Evolutionary conservation across 139 green algal species (phyloP).

Genomic region (Chlorella sp.): DNA sequence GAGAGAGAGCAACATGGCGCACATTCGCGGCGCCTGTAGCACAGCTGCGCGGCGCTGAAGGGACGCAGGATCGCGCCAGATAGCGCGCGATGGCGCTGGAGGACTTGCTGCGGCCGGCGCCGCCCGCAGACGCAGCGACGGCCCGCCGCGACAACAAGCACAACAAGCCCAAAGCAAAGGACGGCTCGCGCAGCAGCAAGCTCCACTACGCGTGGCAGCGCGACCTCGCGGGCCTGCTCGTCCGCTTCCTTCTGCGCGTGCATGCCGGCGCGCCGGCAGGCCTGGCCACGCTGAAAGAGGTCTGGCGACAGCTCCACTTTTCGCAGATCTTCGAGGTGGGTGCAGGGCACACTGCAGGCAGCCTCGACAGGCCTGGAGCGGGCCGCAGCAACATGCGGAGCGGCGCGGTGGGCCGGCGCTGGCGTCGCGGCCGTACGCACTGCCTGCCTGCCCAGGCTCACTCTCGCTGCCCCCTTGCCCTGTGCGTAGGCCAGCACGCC

Average conservation of each 20-base stretch:
- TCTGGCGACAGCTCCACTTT: constrained; percentile 28
- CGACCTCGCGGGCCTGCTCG: constrained; percentile 20
- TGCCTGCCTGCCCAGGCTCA: not conserved
- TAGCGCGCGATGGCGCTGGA: no score
- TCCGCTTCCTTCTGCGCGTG: constrained; percentile 19
- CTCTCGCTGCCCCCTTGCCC: not conserved
- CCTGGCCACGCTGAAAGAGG: constrained; percentile 26
- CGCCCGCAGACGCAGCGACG: no score
- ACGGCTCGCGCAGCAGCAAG: no score
- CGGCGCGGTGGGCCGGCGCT: not conserved
- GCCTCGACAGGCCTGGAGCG: no score
- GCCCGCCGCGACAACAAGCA: no score
- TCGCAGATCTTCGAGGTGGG: constrained; percentile 33
- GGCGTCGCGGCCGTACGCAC: not conserved
- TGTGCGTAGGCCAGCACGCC: not conserved
- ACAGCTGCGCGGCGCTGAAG: no score
- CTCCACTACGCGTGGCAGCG: no score
- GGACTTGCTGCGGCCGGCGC: no score
- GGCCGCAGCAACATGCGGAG: not conserved
- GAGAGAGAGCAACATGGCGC: no score
- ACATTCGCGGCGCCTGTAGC: no score
- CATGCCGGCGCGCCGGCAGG: not conserved
- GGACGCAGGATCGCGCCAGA: no score
- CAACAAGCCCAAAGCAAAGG: no score
- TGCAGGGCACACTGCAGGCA: not conserved